These are phyloP conservation scores for Diaporthe capsici DNA, from an alignment of 2,329 filamentous ascomycete genomes.

Conservation along the genomic window DNA sequence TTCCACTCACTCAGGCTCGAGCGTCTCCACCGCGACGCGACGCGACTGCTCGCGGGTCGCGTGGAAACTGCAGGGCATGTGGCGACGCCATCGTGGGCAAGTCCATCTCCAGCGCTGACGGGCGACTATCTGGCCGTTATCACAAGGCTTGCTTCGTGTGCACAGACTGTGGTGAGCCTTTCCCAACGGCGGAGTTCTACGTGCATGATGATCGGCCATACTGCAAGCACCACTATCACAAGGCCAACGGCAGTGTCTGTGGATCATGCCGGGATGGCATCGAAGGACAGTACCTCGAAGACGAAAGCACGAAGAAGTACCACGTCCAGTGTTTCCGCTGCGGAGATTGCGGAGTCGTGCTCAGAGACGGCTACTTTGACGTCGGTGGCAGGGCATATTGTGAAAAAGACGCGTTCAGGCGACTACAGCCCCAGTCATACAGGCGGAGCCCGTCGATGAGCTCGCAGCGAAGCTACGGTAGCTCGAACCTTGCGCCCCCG, in stretches of 20 bases:
- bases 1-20: conserved; percentile 37
- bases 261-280: conserved; percentile 85
- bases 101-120: conserved; percentile 93
- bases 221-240: conserved; percentile 93
- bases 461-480: conserved; percentile 41
- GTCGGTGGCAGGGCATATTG: conserved; percentile 85
- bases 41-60: conserved; percentile 58
- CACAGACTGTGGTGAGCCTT: conserved; percentile 83
- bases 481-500: conserved; percentile 39
- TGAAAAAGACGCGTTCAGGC: conserved; percentile 83
- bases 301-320: conserved; percentile 82
- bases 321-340: conserved; percentile 92
- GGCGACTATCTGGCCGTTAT: conserved; percentile 90
- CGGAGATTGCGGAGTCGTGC: conserved; percentile 78
- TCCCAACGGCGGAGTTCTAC: conserved; percentile 92
- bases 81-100: conserved; percentile 85
- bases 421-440: conserved; percentile 51
- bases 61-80: conserved; percentile 89
- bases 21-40: conserved; percentile 53
- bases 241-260: conserved; percentile 90
- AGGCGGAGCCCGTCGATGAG: conserved; percentile 37
- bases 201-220: conserved; percentile 90
- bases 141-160: conserved; percentile 97
- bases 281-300: conserved; percentile 93
- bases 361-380: conserved; percentile 92